Evolutionary conservation across 106 monocot species (phyloP).

Genomic region (Apostasia ramifera): DNA sequence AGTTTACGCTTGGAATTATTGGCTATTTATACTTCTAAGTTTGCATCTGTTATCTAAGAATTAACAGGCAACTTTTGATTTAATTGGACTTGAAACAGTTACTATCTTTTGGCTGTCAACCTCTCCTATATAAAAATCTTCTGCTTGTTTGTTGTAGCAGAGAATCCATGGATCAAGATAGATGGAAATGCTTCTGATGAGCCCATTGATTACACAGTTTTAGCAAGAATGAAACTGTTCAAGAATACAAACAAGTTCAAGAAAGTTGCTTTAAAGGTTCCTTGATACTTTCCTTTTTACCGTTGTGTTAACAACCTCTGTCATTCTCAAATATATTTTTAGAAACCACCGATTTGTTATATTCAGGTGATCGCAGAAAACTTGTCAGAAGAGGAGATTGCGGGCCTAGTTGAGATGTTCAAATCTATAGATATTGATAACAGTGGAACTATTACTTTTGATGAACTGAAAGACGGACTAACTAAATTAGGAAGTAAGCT

Average conservation of each 20-base stretch:
- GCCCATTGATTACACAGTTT: slow-evolving; percentile 37
- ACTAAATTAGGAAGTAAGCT: slow-evolving; percentile 57
- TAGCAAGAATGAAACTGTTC: slow-evolving; percentile 59
- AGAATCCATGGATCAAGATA: slow-evolving; percentile 55
- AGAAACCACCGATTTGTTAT: background rate
- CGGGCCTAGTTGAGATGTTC: slow-evolving; percentile 73
- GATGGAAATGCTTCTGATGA: slow-evolving; percentile 41
- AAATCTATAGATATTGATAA: slow-evolving; percentile 67
- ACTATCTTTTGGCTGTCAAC: too few relatives aligned
- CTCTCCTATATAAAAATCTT: background rate
- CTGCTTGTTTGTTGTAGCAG: slow-evolving; percentile 15
- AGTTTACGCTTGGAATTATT: background rate
- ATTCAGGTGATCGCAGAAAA: slow-evolving; percentile 75
- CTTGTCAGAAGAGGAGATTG: slow-evolving; percentile 79
- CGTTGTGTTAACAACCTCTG: background rate
- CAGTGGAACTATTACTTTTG: slow-evolving; percentile 67
- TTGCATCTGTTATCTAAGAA: background rate
- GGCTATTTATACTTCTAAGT: background rate
- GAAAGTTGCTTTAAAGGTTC: slow-evolving; percentile 58
- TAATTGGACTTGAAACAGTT: too few relatives aligned
- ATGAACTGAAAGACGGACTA: slow-evolving; percentile 69
- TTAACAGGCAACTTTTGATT: too few relatives aligned
- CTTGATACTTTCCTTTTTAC: background rate
- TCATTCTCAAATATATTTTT: background rate
- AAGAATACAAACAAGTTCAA: slow-evolving; percentile 56